Percentiles rank a stretch among this genome's conserved stretches.
phyloP scores from a whole-genome alignment of 2,329 filamentous ascomycete genomes.

The Verticillium tricorpus region DNA sequence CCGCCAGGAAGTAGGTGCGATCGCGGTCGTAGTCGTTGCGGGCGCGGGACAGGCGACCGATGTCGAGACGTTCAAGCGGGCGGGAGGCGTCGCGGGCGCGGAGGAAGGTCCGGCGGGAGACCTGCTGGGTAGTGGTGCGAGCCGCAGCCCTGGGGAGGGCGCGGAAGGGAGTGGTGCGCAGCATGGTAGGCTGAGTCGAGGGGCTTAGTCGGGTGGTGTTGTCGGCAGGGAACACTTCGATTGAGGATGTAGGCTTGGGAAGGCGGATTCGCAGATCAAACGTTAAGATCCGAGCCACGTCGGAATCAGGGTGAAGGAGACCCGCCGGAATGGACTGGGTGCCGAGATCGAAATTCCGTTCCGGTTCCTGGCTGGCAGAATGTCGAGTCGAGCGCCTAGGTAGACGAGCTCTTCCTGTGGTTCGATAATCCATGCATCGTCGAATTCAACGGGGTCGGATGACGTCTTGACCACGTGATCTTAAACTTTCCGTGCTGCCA shows the following conservation, averaged over 20 bases:
- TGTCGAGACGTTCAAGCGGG: conserved; percentile 43
- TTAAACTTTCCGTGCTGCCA: not conserved
- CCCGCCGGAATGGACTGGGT: not conserved
- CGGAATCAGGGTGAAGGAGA: not conserved
- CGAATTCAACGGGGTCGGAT: not conserved
- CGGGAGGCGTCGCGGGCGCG: conserved; percentile 21
- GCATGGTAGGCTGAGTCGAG: not conserved
- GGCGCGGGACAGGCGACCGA: conserved; percentile 41
- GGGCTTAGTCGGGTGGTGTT: not conserved
- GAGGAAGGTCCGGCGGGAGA: conserved; percentile 30
- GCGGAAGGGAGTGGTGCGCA: conserved; percentile 11
- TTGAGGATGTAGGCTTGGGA: not conserved
- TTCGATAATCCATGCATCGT: not conserved
- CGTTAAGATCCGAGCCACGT: not conserved
- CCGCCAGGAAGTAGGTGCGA: conserved; percentile 46
- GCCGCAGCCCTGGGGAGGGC: conserved; percentile 16
- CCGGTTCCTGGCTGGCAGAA: not conserved
- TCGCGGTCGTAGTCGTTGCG: conserved; percentile 46
- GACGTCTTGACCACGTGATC: not conserved
- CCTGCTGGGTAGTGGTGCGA: not conserved
- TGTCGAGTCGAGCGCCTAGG: not conserved
- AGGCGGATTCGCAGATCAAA: not conserved
- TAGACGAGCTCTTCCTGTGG: not conserved
- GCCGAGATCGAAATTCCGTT: not conserved
- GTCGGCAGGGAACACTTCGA: not conserved